Evolutionary conservation across 108 stramenopile genomes (phyloP).

Genomic region (Aurantiochytrium sp.): DNA sequence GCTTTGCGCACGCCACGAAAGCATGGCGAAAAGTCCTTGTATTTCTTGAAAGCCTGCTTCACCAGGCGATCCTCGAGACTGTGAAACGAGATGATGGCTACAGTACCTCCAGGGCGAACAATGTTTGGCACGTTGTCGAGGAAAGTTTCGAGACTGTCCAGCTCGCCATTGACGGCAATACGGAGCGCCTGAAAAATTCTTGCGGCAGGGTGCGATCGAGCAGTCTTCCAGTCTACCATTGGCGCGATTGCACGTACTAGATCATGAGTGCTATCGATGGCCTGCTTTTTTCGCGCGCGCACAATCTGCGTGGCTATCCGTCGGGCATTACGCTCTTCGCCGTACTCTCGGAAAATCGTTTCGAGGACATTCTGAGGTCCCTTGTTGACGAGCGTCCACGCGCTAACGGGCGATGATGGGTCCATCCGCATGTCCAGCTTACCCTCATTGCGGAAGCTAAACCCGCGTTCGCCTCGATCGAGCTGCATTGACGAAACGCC

Average conservation of each 20-base stretch:
- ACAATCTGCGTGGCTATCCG: neutral
- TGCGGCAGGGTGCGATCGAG: conserved; percentile 59
- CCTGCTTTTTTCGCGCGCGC: neutral
- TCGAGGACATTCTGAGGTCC: neutral
- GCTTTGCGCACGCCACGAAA: neutral
- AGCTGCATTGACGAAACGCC: conserved; percentile 88
- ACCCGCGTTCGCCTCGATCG: conserved; percentile 76
- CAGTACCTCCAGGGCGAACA: conserved; percentile 29
- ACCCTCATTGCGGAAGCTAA: conserved; percentile 80
- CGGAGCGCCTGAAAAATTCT: conserved; percentile 75
- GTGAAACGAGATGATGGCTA: conserved; percentile 83
- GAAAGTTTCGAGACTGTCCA: conserved; percentile 21
- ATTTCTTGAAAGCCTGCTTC: conserved; percentile 31
- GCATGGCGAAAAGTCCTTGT: too few relatives aligned
- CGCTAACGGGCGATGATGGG: neutral
- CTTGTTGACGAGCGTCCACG: neutral
- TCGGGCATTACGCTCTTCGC: neutral
- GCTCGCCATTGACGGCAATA: conserved; percentile 81
- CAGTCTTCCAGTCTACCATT: conserved; percentile 64
- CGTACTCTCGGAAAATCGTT: neutral
- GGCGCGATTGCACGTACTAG: conserved; percentile 65
- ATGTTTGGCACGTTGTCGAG: conserved; percentile 6
- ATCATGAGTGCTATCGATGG: conserved; percentile 59
- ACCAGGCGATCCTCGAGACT: conserved; percentile 80
- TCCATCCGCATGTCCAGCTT: conserved; percentile 92